A percentile compares a stretch with the other conserved stretches of the same genome.
Evolutionary conservation across 306 rosid genomes (phyloP).

Genomic region (Rosa multiflora): DNA sequence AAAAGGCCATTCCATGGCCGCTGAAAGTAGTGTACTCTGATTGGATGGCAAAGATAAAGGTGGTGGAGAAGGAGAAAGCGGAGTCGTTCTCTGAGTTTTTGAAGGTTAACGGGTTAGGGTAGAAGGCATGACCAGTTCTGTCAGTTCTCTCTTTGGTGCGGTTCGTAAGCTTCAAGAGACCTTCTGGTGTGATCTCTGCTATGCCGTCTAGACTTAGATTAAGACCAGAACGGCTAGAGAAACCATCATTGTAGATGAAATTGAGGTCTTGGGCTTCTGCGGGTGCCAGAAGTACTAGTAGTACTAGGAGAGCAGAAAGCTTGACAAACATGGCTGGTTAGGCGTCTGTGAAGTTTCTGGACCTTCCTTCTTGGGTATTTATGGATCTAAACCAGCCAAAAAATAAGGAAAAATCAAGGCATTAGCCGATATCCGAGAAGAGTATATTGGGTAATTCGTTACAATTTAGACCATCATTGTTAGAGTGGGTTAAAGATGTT

Average conservation of each 20-base stretch:
- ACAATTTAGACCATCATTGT: background rate
- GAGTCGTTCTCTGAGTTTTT: conserved; percentile 36
- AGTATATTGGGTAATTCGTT: too few relatives aligned
- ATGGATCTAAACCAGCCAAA: background rate
- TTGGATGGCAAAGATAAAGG: conserved; percentile 56
- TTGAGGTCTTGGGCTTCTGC: background rate
- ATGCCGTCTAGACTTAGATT: conserved; percentile 46
- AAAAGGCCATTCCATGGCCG: conserved; percentile 21
- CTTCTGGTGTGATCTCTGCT: conserved; percentile 40
- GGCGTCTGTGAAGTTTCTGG: background rate
- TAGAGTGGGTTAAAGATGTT: background rate
- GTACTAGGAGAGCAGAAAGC: conserved; percentile 20
- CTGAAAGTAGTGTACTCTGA: conserved; percentile 35
- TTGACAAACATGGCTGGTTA: conserved; percentile 34
- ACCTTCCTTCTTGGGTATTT: background rate
- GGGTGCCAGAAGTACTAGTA: conserved; percentile 11
- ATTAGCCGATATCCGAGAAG: too few relatives aligned
- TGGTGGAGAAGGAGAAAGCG: conserved; percentile 50
- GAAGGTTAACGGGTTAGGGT: conserved; percentile 41
- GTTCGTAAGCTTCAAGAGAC: conserved; percentile 43
- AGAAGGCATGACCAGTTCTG: conserved; percentile 64
- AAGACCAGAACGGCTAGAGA: background rate
- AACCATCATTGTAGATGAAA: background rate
- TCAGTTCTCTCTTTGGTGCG: conserved; percentile 25
- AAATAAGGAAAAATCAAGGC: background rate